Evolutionary conservation across 768 basidiomycete species (phyloP).

Genomic region (Lactarius evosmus): DNA sequence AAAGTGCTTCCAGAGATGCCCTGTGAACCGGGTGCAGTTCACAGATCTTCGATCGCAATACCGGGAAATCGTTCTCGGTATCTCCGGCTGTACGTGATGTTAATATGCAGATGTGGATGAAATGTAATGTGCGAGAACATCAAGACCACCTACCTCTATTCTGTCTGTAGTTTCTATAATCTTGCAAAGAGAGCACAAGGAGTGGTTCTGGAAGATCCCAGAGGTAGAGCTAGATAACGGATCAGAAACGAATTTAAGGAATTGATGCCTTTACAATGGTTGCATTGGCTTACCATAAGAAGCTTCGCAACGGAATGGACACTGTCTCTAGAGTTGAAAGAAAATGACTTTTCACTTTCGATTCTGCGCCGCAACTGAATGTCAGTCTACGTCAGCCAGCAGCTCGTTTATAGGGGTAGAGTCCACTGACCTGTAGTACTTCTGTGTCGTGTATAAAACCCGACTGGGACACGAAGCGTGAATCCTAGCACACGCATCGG

Average conservation of each 20-base stretch:
- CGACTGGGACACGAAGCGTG: background rate
- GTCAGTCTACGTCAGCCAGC: background rate
- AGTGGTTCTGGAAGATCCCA: background rate
- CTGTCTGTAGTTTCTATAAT: background rate
- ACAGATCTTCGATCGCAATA: too few species aligned
- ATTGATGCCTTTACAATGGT: background rate
- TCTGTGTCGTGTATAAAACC: background rate
- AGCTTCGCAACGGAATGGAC: background rate
- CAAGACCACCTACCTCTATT: background rate
- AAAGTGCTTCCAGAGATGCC: too few species aligned
- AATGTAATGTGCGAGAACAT: background rate
- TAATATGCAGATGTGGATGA: background rate
- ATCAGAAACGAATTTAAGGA: background rate
- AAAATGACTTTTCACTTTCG: background rate
- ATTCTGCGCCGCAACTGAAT: background rate
- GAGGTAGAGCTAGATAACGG: too few species aligned
- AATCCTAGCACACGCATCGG: background rate
- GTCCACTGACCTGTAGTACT: background rate
- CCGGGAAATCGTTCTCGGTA: too few species aligned
- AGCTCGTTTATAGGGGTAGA: background rate
- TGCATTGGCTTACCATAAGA: background rate
- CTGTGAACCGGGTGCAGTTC: too few species aligned
- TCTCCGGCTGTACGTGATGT: background rate
- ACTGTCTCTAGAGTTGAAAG: background rate
- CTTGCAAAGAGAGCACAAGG: background rate